phyloP scores from a whole-genome alignment of 1,284 basidiomycete genomes.

The Dichomitus squalens region DNA sequence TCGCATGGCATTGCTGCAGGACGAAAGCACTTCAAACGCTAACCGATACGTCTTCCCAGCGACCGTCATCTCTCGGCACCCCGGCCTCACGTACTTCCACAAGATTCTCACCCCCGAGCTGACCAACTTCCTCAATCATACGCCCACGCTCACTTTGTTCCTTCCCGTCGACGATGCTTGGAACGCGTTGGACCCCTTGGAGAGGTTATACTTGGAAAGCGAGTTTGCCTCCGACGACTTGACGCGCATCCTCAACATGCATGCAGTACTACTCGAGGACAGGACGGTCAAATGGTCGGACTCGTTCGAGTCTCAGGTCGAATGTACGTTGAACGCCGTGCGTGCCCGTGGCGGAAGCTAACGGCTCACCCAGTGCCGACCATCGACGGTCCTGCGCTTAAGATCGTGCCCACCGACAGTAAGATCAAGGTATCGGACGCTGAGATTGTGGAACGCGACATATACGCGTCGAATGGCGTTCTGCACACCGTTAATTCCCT shows the following conservation, averaged over 20 bases:
- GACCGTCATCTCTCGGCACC: constrained; percentile 55
- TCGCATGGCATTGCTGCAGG: background rate
- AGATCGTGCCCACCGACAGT: constrained; percentile 52
- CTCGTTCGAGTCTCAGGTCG: constrained; percentile 52
- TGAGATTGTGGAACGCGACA: constrained; percentile 69
- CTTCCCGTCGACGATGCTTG: constrained; percentile 87
- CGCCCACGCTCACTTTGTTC: constrained; percentile 86
- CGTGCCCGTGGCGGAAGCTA: background rate
- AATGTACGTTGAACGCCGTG: constrained; percentile 48
- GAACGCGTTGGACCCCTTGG: constrained; percentile 62
- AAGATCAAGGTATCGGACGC: constrained; percentile 69
- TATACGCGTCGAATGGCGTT: constrained; percentile 95
- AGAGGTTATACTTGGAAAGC: constrained; percentile 85
- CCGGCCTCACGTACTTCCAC: constrained; percentile 71
- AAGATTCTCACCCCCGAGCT: constrained; percentile 65
- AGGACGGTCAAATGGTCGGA: constrained; percentile 66
- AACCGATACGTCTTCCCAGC: constrained; percentile 40
- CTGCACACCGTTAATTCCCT: constrained; percentile 87
- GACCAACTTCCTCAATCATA: constrained; percentile 55
- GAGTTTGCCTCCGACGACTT: constrained; percentile 83
- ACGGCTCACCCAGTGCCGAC: constrained; percentile 59
- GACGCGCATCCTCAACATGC: constrained; percentile 75
- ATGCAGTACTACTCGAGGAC: constrained; percentile 53
- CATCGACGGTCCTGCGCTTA: constrained; percentile 67
- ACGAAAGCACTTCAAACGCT: constrained; percentile 6